These are phyloP conservation scores for Nakazawaea laoshanensis DNA, from an alignment of 805 yeast genomes.

Conservation along the genomic window DNA sequence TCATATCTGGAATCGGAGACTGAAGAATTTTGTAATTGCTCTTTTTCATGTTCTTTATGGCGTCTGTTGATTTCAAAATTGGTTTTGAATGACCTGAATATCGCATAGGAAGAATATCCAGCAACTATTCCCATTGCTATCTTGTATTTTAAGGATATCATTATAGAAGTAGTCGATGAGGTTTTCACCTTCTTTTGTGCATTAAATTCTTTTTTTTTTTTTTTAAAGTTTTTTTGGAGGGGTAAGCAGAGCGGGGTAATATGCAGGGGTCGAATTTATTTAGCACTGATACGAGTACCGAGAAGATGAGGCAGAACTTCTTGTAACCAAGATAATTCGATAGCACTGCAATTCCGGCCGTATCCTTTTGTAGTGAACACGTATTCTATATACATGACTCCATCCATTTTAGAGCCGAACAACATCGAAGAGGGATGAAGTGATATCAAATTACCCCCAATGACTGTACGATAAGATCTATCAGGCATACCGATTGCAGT, in stretches of 20 bases:
- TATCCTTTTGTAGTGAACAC: constrained; percentile 91
- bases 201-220: not conserved
- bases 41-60: constrained; percentile 14
- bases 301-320: constrained; percentile 65
- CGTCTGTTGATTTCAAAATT: constrained; percentile 43
- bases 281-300: constrained; percentile 26
- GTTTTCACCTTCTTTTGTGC: not conserved
- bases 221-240: not conserved
- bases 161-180: too few relatives aligned
- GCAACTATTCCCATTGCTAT: constrained; percentile 33
- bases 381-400: constrained; percentile 89
- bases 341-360: constrained; percentile 79
- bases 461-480: constrained; percentile 79
- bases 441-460: constrained; percentile 76
- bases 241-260: not conserved
- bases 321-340: constrained; percentile 80
- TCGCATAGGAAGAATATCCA: constrained; percentile 59
- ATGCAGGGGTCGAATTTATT: not conserved
- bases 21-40: constrained; percentile 3
- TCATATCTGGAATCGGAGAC: constrained; percentile 24
- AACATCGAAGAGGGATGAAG: constrained; percentile 87
- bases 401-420: constrained; percentile 76
- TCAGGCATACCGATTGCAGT: constrained; percentile 95
- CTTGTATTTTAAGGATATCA: constrained; percentile 22
- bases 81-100: constrained; percentile 49